Evolutionary conservation across 129 eudicot genomes (phyloP).

Genomic region (Flaveria bidentis): DNA sequence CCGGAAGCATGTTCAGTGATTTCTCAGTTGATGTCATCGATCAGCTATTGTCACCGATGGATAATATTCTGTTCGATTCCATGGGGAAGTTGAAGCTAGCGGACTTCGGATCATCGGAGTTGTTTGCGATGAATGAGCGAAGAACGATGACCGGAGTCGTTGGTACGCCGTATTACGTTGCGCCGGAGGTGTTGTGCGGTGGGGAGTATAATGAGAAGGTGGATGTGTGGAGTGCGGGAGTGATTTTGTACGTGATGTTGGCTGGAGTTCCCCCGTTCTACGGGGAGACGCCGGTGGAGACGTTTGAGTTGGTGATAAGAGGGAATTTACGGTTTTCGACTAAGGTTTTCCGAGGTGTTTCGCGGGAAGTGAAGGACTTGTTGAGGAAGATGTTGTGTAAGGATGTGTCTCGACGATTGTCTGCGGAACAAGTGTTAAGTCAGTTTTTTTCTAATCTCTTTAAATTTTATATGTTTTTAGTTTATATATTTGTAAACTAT

Average conservation of each 20-base stretch:
- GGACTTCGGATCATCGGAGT: conserved; percentile 83
- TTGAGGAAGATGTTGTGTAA: conserved; percentile 72
- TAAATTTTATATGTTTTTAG: too few relatives aligned
- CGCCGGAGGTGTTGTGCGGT: conserved; percentile 78
- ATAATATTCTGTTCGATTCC: conserved; percentile 67
- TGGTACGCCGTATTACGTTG: conserved; percentile 85
- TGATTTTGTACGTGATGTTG: conserved; percentile 74
- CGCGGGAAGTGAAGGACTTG: conserved; percentile 72
- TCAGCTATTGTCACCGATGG: conserved; percentile 57
- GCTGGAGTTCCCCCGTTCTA: conserved; percentile 74
- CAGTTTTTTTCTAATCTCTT: conserved; percentile 28
- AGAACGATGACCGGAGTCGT: conserved; percentile 63
- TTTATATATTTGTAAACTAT: too few relatives aligned
- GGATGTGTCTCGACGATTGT: conserved; percentile 68
- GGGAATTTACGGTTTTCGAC: conserved; percentile 74
- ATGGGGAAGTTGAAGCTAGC: conserved; percentile 52
- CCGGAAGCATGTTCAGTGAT: conserved; percentile 44
- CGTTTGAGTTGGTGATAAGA: conserved; percentile 63
- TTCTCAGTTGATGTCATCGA: conserved; percentile 46
- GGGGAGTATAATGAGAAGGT: conserved; percentile 63
- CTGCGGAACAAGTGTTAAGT: conserved; percentile 79
- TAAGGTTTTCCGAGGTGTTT: conserved; percentile 51
- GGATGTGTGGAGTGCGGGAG: conserved; percentile 93
- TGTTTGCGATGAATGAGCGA: conserved; percentile 42
- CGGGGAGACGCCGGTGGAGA: conserved; percentile 62